Evolutionary conservation across 768 basidiomycete genomes (phyloP), one percentile per base, ranked within the genome.

Genomic region (Pleurotus platypus): DNA sequence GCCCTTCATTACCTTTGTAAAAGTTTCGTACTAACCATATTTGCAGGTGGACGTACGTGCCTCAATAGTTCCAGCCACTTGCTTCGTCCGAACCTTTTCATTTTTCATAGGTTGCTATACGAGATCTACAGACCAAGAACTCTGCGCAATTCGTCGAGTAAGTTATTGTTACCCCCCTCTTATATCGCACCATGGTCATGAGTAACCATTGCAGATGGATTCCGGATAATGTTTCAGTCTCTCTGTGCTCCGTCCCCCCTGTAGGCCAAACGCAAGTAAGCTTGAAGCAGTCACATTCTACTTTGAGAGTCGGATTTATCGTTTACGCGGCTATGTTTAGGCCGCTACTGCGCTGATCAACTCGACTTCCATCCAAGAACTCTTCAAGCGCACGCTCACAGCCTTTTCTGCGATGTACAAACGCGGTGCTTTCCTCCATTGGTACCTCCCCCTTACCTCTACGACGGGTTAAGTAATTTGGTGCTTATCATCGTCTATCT

Each of bases 211-310:
- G 51, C 56, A 90, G 88, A 63, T 92, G 92, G 92, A 92, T 94
- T 62, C 92, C 92, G 5, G 92, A 93, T 70, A 93, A 94, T 60
- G 87, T 94, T 7, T 93, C 91, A 0, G 85, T 92, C 15, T 89
- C 90, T 0, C 71, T 93, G 49, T 90, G 91, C 59, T 86, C 87
- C 2, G 87, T 92, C 1, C 90, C 92, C 4, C 92, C 92, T 24
- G 86, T 91, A 9, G 92, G 90, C 26, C 85, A 91, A 63, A 78
- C 78, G 56, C 81, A 85, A 73, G 87, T 85, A 63, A 55, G 78
- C 71, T 27, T 56, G 20, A 12, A 26, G n/a, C 43, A 27, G 35
- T 58, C 55, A 13, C 63, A 57, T 47, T 61, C 59, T 18, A 61
- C 15, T 49, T 0, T 12, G 18, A 18, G n/a, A 4, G 24, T 26